Conservation (phyloP, 768 basidiomycete genomes). For the Mycena filopes region DNA sequence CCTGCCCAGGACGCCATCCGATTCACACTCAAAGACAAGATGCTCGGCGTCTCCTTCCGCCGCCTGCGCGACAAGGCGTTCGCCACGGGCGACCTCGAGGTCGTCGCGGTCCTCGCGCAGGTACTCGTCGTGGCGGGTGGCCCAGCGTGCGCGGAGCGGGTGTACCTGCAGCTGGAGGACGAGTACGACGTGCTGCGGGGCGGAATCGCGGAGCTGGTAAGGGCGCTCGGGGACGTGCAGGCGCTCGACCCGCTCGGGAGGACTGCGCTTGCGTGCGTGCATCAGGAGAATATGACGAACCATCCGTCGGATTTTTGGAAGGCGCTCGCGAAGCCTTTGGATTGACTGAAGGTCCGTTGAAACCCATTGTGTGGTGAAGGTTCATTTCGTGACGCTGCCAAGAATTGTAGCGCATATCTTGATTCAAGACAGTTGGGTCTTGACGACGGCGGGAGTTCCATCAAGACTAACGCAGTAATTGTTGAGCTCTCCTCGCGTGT, state of each 20-base stretch:
- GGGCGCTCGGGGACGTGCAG: neutral
- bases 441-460: too few species aligned
- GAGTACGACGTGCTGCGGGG: conserved; percentile 5
- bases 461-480: too few species aligned
- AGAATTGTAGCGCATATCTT: too few species aligned
- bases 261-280: neutral
- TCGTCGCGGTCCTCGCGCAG: conserved; percentile 12
- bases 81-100: conserved; percentile 13
- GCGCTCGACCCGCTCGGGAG: neutral
- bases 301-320: conserved; percentile 22
- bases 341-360: neutral
- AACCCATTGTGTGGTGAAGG: too few species aligned
- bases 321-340: conserved; percentile 10
- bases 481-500: too few species aligned
- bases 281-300: conserved; percentile 22
- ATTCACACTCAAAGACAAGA: conserved; percentile 15
- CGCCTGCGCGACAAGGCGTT: conserved; percentile 24
- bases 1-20: conserved; percentile 13
- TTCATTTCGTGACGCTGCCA: too few species aligned
- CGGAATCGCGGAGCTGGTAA: neutral
- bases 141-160: neutral
- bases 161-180: conserved; percentile 10
- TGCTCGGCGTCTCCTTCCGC: conserved; percentile 20
- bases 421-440: too few species aligned
- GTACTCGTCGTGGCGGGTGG: conserved; percentile 8